phyloP scores from a whole-genome alignment of 805 yeast genomes.

The Dipodascus albidus region DNA sequence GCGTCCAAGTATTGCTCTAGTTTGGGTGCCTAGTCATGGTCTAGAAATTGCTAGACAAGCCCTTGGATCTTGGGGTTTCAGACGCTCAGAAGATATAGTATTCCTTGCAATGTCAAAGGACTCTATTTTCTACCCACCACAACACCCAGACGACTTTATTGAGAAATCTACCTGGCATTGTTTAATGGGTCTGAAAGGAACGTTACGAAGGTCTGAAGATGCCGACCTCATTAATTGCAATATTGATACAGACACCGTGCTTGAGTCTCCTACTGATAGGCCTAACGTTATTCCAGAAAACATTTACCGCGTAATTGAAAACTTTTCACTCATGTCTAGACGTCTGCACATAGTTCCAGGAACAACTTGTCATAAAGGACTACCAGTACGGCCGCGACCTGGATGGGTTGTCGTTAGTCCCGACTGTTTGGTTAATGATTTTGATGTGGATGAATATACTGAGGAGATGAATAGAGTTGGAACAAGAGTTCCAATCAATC shows the following conservation, averaged over 20 bases:
- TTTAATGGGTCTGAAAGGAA: conserved; percentile 95
- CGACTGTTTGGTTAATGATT: conserved; percentile 65
- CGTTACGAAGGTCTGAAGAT: conserved; percentile 78
- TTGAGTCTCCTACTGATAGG: conserved; percentile 36
- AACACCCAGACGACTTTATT: conserved; percentile 34
- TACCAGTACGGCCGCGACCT: conserved; percentile 51
- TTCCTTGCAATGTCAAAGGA: conserved; percentile 60
- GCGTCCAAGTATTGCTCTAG: conserved; percentile 74
- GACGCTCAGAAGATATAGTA: conserved; percentile 83
- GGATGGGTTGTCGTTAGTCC: conserved; percentile 93
- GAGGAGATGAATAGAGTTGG: conserved; percentile 35
- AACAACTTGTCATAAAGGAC: conserved; percentile 43
- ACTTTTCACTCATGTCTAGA: conserved; percentile 72
- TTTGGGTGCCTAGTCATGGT: conserved; percentile 78
- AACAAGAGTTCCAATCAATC: conserved; percentile 49
- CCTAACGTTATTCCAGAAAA: conserved; percentile 51
- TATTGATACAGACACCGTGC: conserved; percentile 75
- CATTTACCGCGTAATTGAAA: conserved; percentile 75
- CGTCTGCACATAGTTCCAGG: conserved; percentile 74
- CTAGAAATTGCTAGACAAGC: conserved; percentile 45
- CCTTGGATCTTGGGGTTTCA: conserved; percentile 45
- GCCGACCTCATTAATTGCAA: conserved; percentile 82
- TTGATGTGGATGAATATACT: conserved; percentile 37
- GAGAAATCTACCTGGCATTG: conserved; percentile 85
- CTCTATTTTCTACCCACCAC: conserved; percentile 53